These are phyloP conservation scores for Neoboletus magnificus DNA, from an alignment of 768 basidiomycete genomes.

Conservation along the genomic window DNA sequence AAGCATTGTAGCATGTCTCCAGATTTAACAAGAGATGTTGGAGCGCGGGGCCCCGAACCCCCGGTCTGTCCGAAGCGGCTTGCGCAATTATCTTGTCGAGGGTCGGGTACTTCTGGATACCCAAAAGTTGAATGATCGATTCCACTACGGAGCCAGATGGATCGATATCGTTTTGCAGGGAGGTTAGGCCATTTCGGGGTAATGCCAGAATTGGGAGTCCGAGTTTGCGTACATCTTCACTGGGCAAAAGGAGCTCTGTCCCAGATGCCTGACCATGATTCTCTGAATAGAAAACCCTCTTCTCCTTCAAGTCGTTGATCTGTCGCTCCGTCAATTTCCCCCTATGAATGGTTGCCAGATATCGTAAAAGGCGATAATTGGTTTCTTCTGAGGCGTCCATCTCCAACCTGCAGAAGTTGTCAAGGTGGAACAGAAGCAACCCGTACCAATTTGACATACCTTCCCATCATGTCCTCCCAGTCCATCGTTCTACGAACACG, in stretches of 20 bases:
- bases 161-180: neutral
- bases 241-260: slow-evolving; percentile 74
- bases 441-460: slow-evolving; percentile 40
- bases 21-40: slow-evolving; percentile 11
- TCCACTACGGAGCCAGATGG: neutral
- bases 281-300: slow-evolving; percentile 8
- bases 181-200: neutral
- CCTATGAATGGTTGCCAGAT: slow-evolving; percentile 63
- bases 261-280: neutral
- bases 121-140: slow-evolving; percentile 1
- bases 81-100: slow-evolving; percentile 3
- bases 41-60: slow-evolving; percentile 4
- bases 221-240: slow-evolving; percentile 60
- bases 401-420: slow-evolving; percentile 8
- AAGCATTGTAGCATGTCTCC: slow-evolving; percentile 2
- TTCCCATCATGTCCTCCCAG: slow-evolving; percentile 2
- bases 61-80: slow-evolving; percentile 5
- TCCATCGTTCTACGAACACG: slow-evolving; percentile 37
- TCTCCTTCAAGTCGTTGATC: slow-evolving; percentile 1
- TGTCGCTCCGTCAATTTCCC: neutral
- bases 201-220: slow-evolving; percentile 67
- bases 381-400: slow-evolving; percentile 5
- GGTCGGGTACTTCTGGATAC: neutral
- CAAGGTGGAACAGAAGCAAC: slow-evolving; percentile 26
- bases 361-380: slow-evolving; percentile 36